Evolutionary conservation across 1,139 yeast genomes (phyloP), one percentile per base, ranked within the genome.

Genomic region (Taphrina flavorubra): DNA sequence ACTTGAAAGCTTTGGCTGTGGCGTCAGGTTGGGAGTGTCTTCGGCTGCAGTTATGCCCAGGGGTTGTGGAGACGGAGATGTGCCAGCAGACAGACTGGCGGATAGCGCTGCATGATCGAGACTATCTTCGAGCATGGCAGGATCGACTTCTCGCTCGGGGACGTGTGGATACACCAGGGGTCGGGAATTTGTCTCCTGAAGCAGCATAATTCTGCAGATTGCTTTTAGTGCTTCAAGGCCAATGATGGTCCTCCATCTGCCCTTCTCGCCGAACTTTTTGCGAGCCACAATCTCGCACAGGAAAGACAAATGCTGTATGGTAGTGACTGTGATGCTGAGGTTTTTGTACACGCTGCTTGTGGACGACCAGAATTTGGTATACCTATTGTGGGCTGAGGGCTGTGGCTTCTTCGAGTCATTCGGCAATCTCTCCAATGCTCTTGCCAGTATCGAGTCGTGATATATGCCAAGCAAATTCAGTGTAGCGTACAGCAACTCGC

Each of bases 201-300:
- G 69, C 68, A 80, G 71, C 10, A 73, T 72, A 46, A 81, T 71
- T 51, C 83, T 70, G 18, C 79, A 71, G 3, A 73, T 68, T 1
- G 80, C 79, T 69, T 73, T 72, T 69, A 76, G 56, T 20, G 75
- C 68, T 68, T 80, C 82, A 1, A 80, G 69, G 2, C 75, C 74
- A 13, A 80, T 56, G 7, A 80, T 74, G 1, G 77, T 73, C 25
- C 72, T 68, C 79, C 79, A 77, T 18, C 80, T 73, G 31, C 74
- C 76, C 46, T 70, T 69, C 11, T 74, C 75, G 37, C 78, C 77
- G n/a, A 72, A 73, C 51, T 72, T 70, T 42, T 74, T 73, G 55
- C 74, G 68, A 34, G 79, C 78, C 6, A 78, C 71, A 77, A 80
- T 80, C 71, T 80, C 83, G 72, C 77, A 73, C 37, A 80, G 74